phyloP scores from a whole-genome alignment of 257 asterid species.

The Scutellaria baicalensis region DNA sequence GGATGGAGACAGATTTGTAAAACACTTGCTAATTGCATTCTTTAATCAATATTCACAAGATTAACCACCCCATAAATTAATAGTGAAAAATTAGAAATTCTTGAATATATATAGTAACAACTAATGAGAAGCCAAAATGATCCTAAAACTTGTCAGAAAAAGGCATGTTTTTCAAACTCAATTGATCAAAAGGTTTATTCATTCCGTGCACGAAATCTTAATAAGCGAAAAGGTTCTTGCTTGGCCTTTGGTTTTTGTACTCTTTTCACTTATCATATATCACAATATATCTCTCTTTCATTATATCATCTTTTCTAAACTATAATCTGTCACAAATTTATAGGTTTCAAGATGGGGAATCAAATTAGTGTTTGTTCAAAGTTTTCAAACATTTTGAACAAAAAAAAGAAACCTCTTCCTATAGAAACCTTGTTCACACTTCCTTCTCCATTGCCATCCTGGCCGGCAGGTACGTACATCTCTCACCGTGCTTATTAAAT shows the following conservation, averaged over 20 bases:
- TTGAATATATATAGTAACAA: no score
- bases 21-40: no score
- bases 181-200: neutral
- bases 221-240: conserved; percentile 8
- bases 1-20: no score
- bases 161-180: conserved; percentile 1
- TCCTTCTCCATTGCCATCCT: conserved; percentile 61
- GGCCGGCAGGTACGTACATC: conserved; percentile 61
- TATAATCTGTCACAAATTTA: neutral
- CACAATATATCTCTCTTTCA: neutral
- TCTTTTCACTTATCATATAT: neutral
- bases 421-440: conserved; percentile 45
- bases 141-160: neutral
- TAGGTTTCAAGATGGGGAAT: conserved; percentile 32
- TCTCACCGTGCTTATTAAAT: neutral
- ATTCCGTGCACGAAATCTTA: conserved; percentile 31
- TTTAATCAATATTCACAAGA: no score
- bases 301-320: neutral
- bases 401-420: conserved; percentile 30
- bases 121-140: neutral
- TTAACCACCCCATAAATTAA: no score
- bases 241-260: conserved; percentile 16
- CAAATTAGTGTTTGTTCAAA: neutral
- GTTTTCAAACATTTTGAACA: conserved; percentile 20
- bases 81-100: no score